Percentiles rank a stretch among this genome's conserved stretches.
These are phyloP conservation scores for Nakaseomyces glabratus DNA, from an alignment of 1,139 yeast genomes.

Conservation along the genomic window DNA sequence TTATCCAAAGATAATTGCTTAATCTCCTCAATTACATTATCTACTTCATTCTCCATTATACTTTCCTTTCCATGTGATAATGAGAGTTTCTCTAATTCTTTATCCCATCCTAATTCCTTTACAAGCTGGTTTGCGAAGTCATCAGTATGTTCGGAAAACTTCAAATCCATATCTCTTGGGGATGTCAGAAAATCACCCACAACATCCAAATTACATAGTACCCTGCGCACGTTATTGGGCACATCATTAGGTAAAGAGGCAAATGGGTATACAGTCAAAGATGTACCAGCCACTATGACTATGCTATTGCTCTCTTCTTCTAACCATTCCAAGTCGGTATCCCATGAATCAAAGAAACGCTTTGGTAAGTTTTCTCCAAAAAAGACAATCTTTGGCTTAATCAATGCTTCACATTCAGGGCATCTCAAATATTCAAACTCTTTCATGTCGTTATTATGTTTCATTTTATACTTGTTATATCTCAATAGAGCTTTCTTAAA, in stretches of 20 bases:
- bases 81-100: constrained; percentile 38
- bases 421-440: constrained; percentile 48
- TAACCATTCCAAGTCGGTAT: constrained; percentile 40
- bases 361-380: constrained; percentile 82
- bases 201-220: constrained; percentile 60
- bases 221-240: constrained; percentile 41
- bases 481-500: constrained; percentile 39
- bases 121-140: constrained; percentile 46
- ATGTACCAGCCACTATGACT: constrained; percentile 87
- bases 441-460: constrained; percentile 9
- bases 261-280: constrained; percentile 82
- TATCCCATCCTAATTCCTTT: constrained; percentile 53
- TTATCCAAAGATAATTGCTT: constrained; percentile 1
- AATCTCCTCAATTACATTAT: constrained; percentile 1
- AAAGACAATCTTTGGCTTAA: constrained; percentile 88
- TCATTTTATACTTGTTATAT: constrained; percentile 10
- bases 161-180: constrained; percentile 49
- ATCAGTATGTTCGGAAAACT: constrained; percentile 59
- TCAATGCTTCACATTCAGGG: constrained; percentile 47
- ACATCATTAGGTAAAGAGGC: constrained; percentile 71
- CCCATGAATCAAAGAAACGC: constrained; percentile 60
- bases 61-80: background rate
- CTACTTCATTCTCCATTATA: constrained; percentile 2
- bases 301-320: constrained; percentile 32
- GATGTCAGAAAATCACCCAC: constrained; percentile 62